Evolutionary conservation across 352 stramenopile genomes (phyloP), one percentile per base, ranked within the genome.

Genomic region (Phytophthora pini): DNA sequence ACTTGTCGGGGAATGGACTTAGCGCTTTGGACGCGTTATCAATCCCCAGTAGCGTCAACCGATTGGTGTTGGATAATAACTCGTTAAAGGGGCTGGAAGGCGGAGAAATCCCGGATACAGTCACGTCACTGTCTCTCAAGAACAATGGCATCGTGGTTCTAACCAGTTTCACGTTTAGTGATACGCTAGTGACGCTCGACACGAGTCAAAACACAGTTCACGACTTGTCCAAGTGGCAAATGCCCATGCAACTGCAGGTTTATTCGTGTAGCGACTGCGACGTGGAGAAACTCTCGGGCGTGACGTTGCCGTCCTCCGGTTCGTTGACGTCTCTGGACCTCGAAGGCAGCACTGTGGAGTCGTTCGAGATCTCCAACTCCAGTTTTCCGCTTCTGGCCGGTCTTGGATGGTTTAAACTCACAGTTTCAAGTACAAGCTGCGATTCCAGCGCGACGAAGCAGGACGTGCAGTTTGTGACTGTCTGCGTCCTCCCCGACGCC

Each of bases 401-500:
- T 1, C 58, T 79, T 4, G 24, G 32, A 0, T 49, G 36, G 46
- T 41, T 82, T 4, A 40, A 65, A 12, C 9, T 82, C 5, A 68
- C 40, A 8, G 67, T 75, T 13, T 64, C 61, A 31, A 63, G 46
- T 57, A 27, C 70, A 5, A 65, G 41, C 50, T 82, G 74, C 32
- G 70, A 82, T 32, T 40, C 53, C 5, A 70, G 26, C 41, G 74
- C 66, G 24, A 65, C 48, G 13, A 62, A 50, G 22, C 46, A 68
- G n/a, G 22, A 61, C 26, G n/a, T 78, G 5, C 55, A 63, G 46
- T 43, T 41, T 2, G 49, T 74, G 17, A 20, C 29, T n/a, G 20
- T 77, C 12, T 82, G 74, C 46, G 70, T 82, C n/a, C 45, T 82
- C 1, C 66, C 70, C 15, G 74, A 82, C 26, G 56, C 62, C 9